Conservation (phyloP, 2,329 filamentous ascomycete genomes). For the Epichloe sp. region DNA sequence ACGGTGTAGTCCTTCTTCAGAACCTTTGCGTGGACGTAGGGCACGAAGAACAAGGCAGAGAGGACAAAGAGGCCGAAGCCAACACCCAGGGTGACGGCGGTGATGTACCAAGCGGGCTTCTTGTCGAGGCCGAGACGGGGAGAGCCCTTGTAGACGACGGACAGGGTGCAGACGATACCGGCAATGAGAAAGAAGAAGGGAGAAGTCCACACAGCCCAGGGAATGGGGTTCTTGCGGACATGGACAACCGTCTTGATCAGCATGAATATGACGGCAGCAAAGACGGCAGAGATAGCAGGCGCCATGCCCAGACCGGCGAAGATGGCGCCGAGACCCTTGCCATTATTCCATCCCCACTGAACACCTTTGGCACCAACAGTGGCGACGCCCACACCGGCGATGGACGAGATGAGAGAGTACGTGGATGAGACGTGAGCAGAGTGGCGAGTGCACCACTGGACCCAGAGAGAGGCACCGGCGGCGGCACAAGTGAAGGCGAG, state of each 20-base stretch:
- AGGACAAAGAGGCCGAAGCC: slow-evolving; percentile 47
- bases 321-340: slow-evolving; percentile 58
- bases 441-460: slow-evolving; percentile 66
- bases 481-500: slow-evolving; percentile 51
- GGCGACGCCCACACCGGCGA: slow-evolving; percentile 55
- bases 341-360: slow-evolving; percentile 57
- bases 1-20: slow-evolving; percentile 55
- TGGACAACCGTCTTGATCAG: slow-evolving; percentile 55
- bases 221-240: slow-evolving; percentile 55
- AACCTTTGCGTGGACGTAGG: slow-evolving; percentile 52
- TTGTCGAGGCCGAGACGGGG: slow-evolving; percentile 51
- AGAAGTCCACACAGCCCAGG: slow-evolving; percentile 63
- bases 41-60: slow-evolving; percentile 59
- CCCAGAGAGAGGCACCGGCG: slow-evolving; percentile 53
- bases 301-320: slow-evolving; percentile 61
- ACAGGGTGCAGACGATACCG: slow-evolving; percentile 60
- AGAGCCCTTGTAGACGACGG: slow-evolving; percentile 71
- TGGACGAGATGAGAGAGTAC: slow-evolving; percentile 53
- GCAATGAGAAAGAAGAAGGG: slow-evolving; percentile 66
- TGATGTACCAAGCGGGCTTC: slow-evolving; percentile 56
- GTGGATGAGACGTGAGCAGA: slow-evolving; percentile 60
- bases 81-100: slow-evolving; percentile 49
- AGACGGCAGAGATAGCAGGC: slow-evolving; percentile 50
- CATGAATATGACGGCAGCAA: slow-evolving; percentile 55
- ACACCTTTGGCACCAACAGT: slow-evolving; percentile 46